A percentile compares a stretch with the other conserved stretches of the same genome.
Evolutionary conservation across 352 stramenopile species (phyloP).

Genomic region (Phytopythium chamaehyphon): DNA sequence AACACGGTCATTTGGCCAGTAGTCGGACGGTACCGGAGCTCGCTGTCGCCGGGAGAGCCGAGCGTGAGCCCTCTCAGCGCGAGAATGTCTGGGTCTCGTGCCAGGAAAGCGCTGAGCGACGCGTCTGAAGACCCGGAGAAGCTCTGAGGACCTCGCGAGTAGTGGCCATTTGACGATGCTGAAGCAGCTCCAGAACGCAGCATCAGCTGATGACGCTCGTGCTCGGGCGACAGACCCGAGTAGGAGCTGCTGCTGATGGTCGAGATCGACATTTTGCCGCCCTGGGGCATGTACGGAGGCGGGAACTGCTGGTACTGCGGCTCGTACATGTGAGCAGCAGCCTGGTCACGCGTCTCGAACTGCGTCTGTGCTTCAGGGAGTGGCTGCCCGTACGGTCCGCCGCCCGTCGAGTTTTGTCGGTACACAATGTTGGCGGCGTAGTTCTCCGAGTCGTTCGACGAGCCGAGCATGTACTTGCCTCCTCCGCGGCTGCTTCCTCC

Average conservation of each 20-base stretch:
- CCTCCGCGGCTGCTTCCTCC: background rate
- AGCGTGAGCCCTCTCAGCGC: constrained; percentile 42
- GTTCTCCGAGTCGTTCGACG: background rate
- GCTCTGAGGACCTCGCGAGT: constrained; percentile 18
- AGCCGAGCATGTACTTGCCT: background rate
- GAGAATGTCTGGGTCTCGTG: constrained; percentile 47
- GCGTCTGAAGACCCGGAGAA: constrained; percentile 39
- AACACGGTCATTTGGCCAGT: constrained; percentile 7
- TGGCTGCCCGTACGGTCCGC: background rate
- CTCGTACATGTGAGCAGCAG: background rate
- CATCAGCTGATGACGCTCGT: constrained; percentile 12
- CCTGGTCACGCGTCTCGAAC: constrained; percentile 8
- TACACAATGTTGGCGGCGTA: constrained; percentile 1
- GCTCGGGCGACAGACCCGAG: constrained; percentile 29
- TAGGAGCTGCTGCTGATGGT: constrained; percentile 42
- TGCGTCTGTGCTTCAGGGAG: constrained; percentile 6
- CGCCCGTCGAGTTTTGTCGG: background rate
- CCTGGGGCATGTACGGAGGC: constrained; percentile 7
- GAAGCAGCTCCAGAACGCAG: constrained; percentile 16
- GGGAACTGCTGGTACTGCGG: constrained; percentile 13
- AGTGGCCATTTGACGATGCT: constrained; percentile 13
- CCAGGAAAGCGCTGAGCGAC: constrained; percentile 32
- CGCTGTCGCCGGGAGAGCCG: constrained; percentile 14
- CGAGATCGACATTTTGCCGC: constrained; percentile 40
- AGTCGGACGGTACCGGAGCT: constrained; percentile 6